phyloP scores from a whole-genome alignment of 371 early-diverging fungal species.

The Mortierella sp. region DNA sequence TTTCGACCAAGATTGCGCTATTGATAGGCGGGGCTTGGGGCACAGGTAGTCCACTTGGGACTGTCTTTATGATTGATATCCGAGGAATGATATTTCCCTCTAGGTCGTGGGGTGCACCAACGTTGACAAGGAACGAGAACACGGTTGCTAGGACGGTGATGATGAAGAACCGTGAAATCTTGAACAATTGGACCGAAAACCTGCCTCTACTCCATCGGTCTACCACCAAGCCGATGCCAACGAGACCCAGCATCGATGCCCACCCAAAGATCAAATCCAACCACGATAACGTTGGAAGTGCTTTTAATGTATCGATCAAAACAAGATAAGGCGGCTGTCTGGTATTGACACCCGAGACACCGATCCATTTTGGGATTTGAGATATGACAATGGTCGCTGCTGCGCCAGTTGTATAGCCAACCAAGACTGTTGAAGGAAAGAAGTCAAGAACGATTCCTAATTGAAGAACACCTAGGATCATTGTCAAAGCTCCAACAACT shows the following conservation, averaged over 20 bases:
- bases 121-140: slow-evolving; percentile 58
- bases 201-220: slow-evolving; percentile 27
- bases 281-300: slow-evolving; percentile 59
- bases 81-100: slow-evolving; percentile 29
- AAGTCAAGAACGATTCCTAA: slow-evolving; percentile 92
- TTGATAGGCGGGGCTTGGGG: slow-evolving; percentile 65
- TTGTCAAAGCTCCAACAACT: slow-evolving; percentile 72
- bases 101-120: slow-evolving; percentile 14
- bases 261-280: slow-evolving; percentile 67
- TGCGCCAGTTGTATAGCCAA: slow-evolving; percentile 82
- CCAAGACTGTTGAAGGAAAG: slow-evolving; percentile 81
- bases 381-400: slow-evolving; percentile 83
- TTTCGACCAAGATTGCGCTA: slow-evolving; percentile 54
- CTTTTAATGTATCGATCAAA: slow-evolving; percentile 65
- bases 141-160: slow-evolving; percentile 66
- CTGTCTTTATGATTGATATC: slow-evolving; percentile 72
- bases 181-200: slow-evolving; percentile 59
- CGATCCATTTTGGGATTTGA: slow-evolving; percentile 81
- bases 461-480: slow-evolving; percentile 80
- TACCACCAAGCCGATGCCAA: slow-evolving; percentile 60
- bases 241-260: slow-evolving; percentile 60
- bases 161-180: slow-evolving; percentile 61
- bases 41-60: slow-evolving; percentile 78
- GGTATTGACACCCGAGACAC: slow-evolving; percentile 72
- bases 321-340: slow-evolving; percentile 68